Evolutionary conservation across 352 stramenopile genomes (phyloP), one percentile per base, ranked within the genome.

Genomic region (Globisporangium splendens): DNA sequence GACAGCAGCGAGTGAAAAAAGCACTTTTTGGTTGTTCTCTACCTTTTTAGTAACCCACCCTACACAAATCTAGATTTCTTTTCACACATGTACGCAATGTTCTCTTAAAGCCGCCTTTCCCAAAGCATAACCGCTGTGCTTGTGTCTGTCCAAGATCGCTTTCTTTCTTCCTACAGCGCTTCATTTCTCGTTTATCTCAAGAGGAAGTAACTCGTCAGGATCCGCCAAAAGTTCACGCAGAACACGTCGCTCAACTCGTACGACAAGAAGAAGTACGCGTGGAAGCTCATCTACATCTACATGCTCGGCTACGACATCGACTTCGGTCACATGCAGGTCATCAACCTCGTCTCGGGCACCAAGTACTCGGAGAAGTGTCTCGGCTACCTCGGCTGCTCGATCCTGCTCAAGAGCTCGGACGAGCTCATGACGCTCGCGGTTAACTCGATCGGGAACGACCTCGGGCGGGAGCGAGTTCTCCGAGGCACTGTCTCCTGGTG

Each of bases 251-350:
- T 99, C 35, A 95, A 92, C 62, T 96, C 88, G 44, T 99, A 99
- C 72, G 92, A 99, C 72, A 88, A 96, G 56, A 99, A 99, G 70
- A 99, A 99, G 75, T 99, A 99, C 75, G 95, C 98, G 50, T 99
- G 96, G 96, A 99, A 99, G 80, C 78, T 99, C 58, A 97, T 99
- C 24, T 99, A 99, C 78, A 99, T 99, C 73, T 98, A 98, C 75
- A 98, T 99, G 77, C 74, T 99, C 49, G 97, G 97, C 57, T 99
- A 99, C 73, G 96, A 99, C 74, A 96, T 99, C 54, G 95, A 99
- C 72, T 99, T 99, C 86, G 97, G 97, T 33, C 96, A 99, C 70
- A 95, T 98, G 71, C 96, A 99, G 79, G 79, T 99, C 35, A 93
- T 99, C 60, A 96, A 94, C 38, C 77, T 99, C 47, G 94, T 99